Evolutionary conservation across 1,284 basidiomycete species (phyloP).

Genomic region (Heliocybe sulcata): DNA sequence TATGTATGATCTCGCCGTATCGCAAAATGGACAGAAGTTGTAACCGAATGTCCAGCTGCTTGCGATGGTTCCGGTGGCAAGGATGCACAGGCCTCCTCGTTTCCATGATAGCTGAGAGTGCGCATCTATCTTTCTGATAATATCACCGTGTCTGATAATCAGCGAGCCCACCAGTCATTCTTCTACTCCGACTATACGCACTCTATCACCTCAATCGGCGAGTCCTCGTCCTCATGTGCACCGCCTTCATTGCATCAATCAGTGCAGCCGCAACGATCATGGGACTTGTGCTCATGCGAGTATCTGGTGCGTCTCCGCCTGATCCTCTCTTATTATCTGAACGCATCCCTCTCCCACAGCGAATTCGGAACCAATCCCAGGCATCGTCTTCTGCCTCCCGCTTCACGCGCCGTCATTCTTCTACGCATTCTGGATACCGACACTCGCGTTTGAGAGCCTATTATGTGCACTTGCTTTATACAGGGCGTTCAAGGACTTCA

Average conservation of each 20-base stretch:
- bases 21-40: neutral
- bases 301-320: slow-evolving; percentile 28
- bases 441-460: slow-evolving; percentile 43
- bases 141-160: neutral
- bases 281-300: slow-evolving; percentile 28
- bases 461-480: slow-evolving; percentile 41
- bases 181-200: slow-evolving; percentile 58
- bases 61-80: slow-evolving; percentile 1
- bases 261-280: slow-evolving; percentile 38
- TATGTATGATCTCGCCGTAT: neutral
- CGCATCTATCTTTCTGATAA: neutral
- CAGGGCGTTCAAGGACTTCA: slow-evolving; percentile 37
- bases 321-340: slow-evolving; percentile 21
- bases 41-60: neutral
- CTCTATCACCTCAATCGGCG: slow-evolving; percentile 46
- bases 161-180: slow-evolving; percentile 31
- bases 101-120: neutral
- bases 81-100: neutral
- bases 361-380: slow-evolving; percentile 4
- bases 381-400: slow-evolving; percentile 26
- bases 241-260: slow-evolving; percentile 30
- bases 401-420: slow-evolving; percentile 30
- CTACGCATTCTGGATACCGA: slow-evolving; percentile 53
- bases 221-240: slow-evolving; percentile 36
- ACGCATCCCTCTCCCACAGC: slow-evolving; percentile 3